Evolutionary conservation across 164 flowering plant genomes (phyloP).

Genomic region (Vitis cinerea): DNA sequence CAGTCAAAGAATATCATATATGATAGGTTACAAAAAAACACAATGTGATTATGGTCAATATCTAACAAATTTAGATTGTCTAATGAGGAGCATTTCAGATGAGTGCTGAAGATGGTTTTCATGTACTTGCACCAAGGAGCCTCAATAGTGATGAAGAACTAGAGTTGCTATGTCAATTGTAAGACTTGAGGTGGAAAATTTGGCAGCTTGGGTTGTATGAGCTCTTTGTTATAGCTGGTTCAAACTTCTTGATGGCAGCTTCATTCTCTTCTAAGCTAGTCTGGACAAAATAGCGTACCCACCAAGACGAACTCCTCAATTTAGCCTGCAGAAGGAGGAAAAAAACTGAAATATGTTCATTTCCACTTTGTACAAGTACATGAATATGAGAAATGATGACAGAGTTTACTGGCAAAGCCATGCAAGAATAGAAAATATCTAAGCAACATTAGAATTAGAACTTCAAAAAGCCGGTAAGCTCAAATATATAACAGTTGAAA

Average conservation of each 20-base stretch:
- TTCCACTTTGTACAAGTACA: background rate
- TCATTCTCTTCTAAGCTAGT: conserved; percentile 74
- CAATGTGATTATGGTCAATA: too few relatives aligned
- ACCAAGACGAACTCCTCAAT: conserved; percentile 82
- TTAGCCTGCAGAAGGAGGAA: conserved; percentile 53
- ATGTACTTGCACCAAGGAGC: background rate
- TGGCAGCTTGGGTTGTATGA: conserved; percentile 69
- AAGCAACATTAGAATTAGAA: background rate
- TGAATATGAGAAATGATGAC: background rate
- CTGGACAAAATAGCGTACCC: conserved; percentile 66
- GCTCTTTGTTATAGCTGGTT: conserved; percentile 57
- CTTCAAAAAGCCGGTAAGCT: background rate
- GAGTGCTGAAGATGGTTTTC: too few relatives aligned
- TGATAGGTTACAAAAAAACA: too few relatives aligned
- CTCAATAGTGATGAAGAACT: background rate
- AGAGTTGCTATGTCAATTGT: conserved; percentile 27
- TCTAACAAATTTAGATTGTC: too few relatives aligned
- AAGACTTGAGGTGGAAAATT: conserved; percentile 75
- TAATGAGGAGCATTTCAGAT: too few relatives aligned
- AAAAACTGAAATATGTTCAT: conserved; percentile 4
- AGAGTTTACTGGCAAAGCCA: background rate
- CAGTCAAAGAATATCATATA: too few relatives aligned
- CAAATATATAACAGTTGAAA: background rate
- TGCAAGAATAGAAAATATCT: background rate
- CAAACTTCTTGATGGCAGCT: conserved; percentile 68